These are phyloP conservation scores for Yarrowia sp. DNA, from an alignment of 805 yeast genomes.

Conservation along the genomic window DNA sequence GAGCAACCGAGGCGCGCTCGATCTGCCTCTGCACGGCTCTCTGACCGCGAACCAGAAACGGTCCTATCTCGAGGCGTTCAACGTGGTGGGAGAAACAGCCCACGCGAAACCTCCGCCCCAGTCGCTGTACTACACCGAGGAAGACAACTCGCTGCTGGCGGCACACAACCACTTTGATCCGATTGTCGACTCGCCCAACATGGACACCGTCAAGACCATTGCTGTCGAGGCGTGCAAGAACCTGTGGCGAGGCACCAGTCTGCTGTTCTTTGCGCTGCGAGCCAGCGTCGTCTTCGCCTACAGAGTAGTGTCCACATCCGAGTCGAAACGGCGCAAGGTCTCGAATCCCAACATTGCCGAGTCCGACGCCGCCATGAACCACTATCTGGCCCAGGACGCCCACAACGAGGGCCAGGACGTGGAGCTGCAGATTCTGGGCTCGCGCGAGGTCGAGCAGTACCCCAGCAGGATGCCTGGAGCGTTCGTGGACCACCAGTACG, in stretches of 20 bases:
- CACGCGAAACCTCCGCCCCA: not conserved
- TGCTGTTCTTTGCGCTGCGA: slow-evolving; percentile 5
- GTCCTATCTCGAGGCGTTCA: slow-evolving; percentile 19
- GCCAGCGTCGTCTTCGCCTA: slow-evolving; percentile 12
- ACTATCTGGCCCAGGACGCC: not conserved
- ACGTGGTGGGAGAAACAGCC: not conserved
- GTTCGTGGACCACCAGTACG: slow-evolving; percentile 11
- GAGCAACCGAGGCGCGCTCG: not conserved
- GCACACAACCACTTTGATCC: slow-evolving; percentile 18
- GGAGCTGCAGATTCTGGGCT: slow-evolving; percentile 6
- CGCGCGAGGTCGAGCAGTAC: not conserved
- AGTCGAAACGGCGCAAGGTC: slow-evolving; percentile 13
- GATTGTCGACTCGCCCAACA: slow-evolving; percentile 1
- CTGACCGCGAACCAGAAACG: slow-evolving; percentile 17
- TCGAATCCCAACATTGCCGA: not conserved
- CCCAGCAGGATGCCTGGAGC: slow-evolving; percentile 9
- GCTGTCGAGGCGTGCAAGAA: slow-evolving; percentile 20
- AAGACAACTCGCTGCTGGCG: not conserved
- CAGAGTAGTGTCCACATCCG: not conserved
- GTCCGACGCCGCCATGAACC: not conserved
- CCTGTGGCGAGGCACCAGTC: slow-evolving; percentile 22
- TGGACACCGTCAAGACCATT: slow-evolving; percentile 20
- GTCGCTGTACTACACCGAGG: not conserved
- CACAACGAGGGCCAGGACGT: slow-evolving; percentile 4
- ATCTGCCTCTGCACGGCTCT: slow-evolving; percentile 14